These are phyloP conservation scores for Pyrrhoderma lamaoense DNA, from an alignment of 1,284 basidiomycete species.

Conservation along the genomic window DNA sequence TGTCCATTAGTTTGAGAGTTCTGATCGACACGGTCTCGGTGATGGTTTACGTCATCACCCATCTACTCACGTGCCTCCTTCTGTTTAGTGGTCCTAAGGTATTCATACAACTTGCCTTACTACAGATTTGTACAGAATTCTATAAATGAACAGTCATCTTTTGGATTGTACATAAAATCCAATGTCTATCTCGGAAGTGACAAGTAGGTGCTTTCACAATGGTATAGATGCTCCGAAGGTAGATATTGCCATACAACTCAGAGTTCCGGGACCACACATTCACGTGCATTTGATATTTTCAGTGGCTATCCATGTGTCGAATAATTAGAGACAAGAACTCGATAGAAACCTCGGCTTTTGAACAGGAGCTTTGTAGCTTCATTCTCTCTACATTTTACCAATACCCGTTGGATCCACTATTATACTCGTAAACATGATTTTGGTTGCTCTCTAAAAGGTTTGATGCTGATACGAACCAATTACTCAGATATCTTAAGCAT, in stretches of 20 bases:
- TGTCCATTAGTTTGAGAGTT: too few relatives aligned
- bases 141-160: too few relatives aligned
- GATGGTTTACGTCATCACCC: too few relatives aligned
- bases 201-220: slow-evolving; percentile 63
- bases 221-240: slow-evolving; percentile 58
- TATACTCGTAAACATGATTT: slow-evolving; percentile 37
- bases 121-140: too few relatives aligned
- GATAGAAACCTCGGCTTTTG: slow-evolving; percentile 34
- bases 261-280: slow-evolving; percentile 11
- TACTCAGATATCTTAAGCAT: slow-evolving; percentile 37
- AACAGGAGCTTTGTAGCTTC: slow-evolving; percentile 19
- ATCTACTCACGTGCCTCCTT: too few relatives aligned
- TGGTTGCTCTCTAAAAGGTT: not conserved
- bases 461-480: not conserved
- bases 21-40: not conserved
- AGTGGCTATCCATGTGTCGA: slow-evolving; percentile 43
- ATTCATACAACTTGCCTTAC: too few relatives aligned
- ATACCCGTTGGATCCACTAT: slow-evolving; percentile 47
- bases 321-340: slow-evolving; percentile 2
- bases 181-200: slow-evolving; percentile 58
- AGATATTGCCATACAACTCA: slow-evolving; percentile 15
- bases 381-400: not conserved
- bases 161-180: not conserved
- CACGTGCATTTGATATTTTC: slow-evolving; percentile 1
- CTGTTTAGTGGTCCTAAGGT: too few relatives aligned